Conservation (phyloP, 768 basidiomycete species). For the Agrocybe praecox region DNA sequence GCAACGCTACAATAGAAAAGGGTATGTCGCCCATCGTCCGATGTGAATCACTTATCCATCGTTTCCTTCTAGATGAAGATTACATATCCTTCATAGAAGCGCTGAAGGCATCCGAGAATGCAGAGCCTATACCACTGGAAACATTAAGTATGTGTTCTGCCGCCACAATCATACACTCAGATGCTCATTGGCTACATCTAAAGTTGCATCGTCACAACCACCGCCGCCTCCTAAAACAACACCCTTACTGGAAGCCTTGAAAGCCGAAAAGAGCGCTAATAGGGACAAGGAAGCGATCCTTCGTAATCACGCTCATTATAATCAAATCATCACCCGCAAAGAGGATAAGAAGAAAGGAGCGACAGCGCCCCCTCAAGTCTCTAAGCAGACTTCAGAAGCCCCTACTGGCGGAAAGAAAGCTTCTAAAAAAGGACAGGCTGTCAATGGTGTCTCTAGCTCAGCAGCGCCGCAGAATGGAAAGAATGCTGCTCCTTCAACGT, state of each 20-base stretch:
- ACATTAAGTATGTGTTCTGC: constrained; percentile 50
- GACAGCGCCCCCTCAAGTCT: constrained; percentile 1
- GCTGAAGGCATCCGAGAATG: constrained; percentile 51
- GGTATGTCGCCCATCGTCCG: constrained; percentile 45
- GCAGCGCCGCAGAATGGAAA: constrained; percentile 2
- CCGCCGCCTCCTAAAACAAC: constrained; percentile 76
- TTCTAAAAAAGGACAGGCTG: constrained; percentile 27
- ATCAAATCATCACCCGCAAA: constrained; percentile 38
- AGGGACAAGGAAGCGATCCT: constrained; percentile 75
- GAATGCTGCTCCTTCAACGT: background rate
- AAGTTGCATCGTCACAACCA: constrained; percentile 69
- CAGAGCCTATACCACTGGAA: constrained; percentile 68
- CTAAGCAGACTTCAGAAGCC: constrained; percentile 18
- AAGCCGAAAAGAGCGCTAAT: constrained; percentile 75
- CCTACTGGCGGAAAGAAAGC: constrained; percentile 22
- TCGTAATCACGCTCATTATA: constrained; percentile 74
- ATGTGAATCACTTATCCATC: background rate
- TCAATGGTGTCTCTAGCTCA: constrained; percentile 1
- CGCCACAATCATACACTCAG: background rate
- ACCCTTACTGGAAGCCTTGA: constrained; percentile 91
- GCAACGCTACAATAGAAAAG: constrained; percentile 89
- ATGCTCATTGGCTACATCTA: constrained; percentile 19
- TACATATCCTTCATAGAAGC: constrained; percentile 81
- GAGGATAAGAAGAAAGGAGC: constrained; percentile 35
- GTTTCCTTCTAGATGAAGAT: constrained; percentile 65